Evolutionary conservation across 2,329 filamentous ascomycete species (phyloP).

Genomic region (Pseudogymnoascus sp.): DNA sequence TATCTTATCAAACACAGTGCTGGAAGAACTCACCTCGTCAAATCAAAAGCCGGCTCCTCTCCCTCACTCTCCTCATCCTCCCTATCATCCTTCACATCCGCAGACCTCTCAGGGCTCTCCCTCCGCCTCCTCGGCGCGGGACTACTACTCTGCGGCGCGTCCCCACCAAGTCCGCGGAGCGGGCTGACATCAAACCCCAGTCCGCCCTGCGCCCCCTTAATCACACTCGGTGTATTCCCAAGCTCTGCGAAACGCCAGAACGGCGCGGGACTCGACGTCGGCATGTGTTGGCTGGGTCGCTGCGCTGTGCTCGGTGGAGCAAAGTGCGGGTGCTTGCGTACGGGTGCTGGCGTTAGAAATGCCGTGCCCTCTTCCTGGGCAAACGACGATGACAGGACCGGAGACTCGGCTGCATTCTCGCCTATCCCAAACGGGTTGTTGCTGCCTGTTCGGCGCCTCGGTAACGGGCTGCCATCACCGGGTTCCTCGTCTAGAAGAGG

Average conservation of each 20-base stretch:
- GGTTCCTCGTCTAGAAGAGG: conserved; percentile 24
- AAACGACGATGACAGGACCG: conserved; percentile 56
- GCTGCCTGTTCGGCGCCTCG: conserved; percentile 42
- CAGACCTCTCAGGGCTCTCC: conserved; percentile 15
- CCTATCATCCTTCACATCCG: conserved; percentile 23
- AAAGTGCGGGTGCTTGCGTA: conserved; percentile 65
- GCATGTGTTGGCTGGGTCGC: conserved; percentile 77
- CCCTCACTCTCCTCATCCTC: conserved; percentile 34
- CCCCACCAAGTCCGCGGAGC: conserved; percentile 39
- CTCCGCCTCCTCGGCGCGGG: conserved; percentile 39
- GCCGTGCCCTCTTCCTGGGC: conserved; percentile 54
- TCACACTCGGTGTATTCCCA: conserved; percentile 59
- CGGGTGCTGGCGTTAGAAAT: conserved; percentile 67
- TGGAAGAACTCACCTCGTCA: conserved; percentile 25
- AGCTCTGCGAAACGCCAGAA: conserved; percentile 85
- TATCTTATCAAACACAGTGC: neutral
- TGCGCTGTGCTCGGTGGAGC: conserved; percentile 76
- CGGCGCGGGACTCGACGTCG: conserved; percentile 75
- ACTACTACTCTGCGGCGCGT: conserved; percentile 51
- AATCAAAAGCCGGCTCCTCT: conserved; percentile 51
- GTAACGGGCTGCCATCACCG: conserved; percentile 55
- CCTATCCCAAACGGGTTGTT: conserved; percentile 42
- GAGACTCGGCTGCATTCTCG: conserved; percentile 46
- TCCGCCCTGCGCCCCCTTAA: conserved; percentile 23
- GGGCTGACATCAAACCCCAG: conserved; percentile 54